Evolutionary conservation across 1,284 basidiomycete species (phyloP).

Genomic region (Ganoderma multipileum): DNA sequence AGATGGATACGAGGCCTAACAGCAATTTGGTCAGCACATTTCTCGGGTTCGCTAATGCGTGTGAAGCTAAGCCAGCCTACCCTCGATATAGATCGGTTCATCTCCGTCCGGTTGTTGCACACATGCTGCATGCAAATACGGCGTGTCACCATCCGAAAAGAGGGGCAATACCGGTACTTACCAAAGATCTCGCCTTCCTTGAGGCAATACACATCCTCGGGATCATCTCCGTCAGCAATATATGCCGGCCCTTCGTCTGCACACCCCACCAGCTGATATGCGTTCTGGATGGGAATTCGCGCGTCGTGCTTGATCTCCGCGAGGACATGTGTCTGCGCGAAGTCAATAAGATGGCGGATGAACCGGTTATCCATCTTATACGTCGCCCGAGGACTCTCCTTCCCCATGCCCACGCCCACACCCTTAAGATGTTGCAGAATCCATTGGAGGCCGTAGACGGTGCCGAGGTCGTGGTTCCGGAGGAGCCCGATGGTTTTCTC

Average conservation of each 20-base stretch:
- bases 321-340: conserved; percentile 65
- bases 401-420: conserved; percentile 54
- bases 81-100: conserved; percentile 58
- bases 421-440: conserved; percentile 57
- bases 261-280: conserved; percentile 75
- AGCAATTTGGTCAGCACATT: neutral
- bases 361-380: conserved; percentile 45
- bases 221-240: conserved; percentile 45
- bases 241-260: conserved; percentile 79
- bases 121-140: conserved; percentile 51
- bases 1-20: conserved; percentile 55
- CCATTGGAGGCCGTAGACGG: conserved; percentile 54
- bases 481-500: conserved; percentile 53
- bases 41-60: neutral
- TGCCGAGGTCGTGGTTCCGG: conserved; percentile 57
- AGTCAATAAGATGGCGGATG: conserved; percentile 55
- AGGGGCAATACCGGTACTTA: conserved; percentile 37
- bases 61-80: conserved; percentile 34
- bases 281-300: conserved; percentile 69
- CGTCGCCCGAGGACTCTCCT: conserved; percentile 35
- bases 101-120: conserved; percentile 54
- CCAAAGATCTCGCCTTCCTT: conserved; percentile 67
- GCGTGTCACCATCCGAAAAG: neutral
- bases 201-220: conserved; percentile 57
- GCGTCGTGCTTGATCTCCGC: conserved; percentile 77